Evolutionary conservation across 1,284 basidiomycete genomes (phyloP), one percentile per base, ranked within the genome.

Genomic region (Ganoderma lucidum): DNA sequence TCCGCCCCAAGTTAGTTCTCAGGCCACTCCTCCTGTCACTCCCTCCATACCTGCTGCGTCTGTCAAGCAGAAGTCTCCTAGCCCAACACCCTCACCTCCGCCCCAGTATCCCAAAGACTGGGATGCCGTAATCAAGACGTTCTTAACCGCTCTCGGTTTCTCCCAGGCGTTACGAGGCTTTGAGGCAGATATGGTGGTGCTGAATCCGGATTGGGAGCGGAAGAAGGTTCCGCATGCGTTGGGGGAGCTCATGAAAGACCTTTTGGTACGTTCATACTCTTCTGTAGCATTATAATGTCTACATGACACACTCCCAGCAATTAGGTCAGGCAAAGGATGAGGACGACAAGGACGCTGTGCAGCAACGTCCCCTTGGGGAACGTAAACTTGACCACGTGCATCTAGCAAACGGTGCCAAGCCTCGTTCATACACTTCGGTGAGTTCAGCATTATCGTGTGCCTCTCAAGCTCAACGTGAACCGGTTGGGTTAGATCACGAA

Each of bases 181-280:
- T 69, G 89, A 92, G 74, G 80, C 84, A 30, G 93, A 94, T 75
- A 86, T 94, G 80, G 76, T 94, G 10, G 84, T 93, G 5, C 79
- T 94, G 80, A 93, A 89, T 70, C 76, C 84, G 0, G 87, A 88
- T 0, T 91, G 87, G 84, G 92, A 94, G 78, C 81, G 81, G 61
- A 81, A 83, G 66, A 82, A 81, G 35, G 80, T 93, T 1, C 87
- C 88, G 5, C 77, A 73, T 0, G 91, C 91, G 9, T 79, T 93
- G 55, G 78, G 82, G 10, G 83, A 85, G 44, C 79, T 94, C 42
- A 79, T 85, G 59, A 80, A 83, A 55, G 83, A 84, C 68, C 80
- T 93, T 51, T 79, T 83, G 77, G 92, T 92, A 75, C 66, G 87
- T 81, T 35, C 14, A 32, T 30, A 23, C 3, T 28, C 41, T 19